Percentiles rank a stretch among this genome's conserved stretches.
These are phyloP conservation scores for Phoma sp. DNA, from an alignment of 2,329 filamentous ascomycete genomes.

Conservation along the genomic window DNA sequence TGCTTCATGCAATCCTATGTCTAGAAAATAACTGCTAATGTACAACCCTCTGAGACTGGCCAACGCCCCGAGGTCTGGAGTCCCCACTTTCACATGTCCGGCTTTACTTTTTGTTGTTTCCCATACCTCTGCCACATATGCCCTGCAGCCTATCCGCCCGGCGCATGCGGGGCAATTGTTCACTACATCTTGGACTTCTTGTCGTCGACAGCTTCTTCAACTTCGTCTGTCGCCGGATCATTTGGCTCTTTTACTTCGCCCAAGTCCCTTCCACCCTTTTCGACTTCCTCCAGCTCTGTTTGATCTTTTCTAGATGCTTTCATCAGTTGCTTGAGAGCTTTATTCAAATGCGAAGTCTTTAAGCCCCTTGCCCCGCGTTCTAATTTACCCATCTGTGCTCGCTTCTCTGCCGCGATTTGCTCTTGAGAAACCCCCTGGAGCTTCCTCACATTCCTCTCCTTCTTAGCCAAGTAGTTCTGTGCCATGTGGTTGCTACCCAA, in stretches of 20 bases:
- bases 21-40: neutral
- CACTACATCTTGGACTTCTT: too few species aligned
- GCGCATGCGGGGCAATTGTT: too few species aligned
- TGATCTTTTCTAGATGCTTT: too few species aligned
- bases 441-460: neutral
- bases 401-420: neutral
- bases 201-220: too few species aligned
- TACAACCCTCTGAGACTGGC: neutral
- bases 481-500: neutral
- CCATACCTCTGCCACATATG: neutral
- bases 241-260: too few species aligned
- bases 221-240: too few species aligned
- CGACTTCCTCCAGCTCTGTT: too few species aligned
- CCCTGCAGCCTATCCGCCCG: too few species aligned
- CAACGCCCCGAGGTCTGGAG: neutral
- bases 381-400: neutral
- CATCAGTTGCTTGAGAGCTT: too few species aligned
- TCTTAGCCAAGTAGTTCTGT: neutral
- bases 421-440: neutral
- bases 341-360: too few species aligned
- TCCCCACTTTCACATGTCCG: constrained; percentile 16
- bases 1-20: neutral
- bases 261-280: too few species aligned
- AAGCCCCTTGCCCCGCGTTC: too few species aligned
- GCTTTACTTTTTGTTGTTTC: neutral